These are phyloP conservation scores for Ampelomyces quisqualis DNA, from an alignment of 2,329 filamentous ascomycete genomes.

Conservation along the genomic window DNA sequence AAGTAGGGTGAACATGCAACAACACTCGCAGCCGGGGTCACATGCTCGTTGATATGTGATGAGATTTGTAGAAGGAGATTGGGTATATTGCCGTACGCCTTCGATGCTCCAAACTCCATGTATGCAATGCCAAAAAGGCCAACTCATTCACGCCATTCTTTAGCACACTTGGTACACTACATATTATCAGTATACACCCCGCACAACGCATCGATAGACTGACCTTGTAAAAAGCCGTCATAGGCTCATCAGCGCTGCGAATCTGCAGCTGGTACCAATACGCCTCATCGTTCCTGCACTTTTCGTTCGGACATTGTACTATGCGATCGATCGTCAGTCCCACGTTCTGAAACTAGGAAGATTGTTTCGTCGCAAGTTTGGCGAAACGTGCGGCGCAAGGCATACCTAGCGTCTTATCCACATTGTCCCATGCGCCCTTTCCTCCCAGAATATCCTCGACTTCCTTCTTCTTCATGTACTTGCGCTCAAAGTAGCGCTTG, in stretches of 20 bases:
- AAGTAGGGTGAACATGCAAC: no score
- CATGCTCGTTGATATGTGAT: no score
- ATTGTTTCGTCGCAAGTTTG: neutral
- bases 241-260: conserved; percentile 95
- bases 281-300: conserved; percentile 79
- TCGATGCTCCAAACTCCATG: conserved; percentile 11
- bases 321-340: conserved; percentile 6
- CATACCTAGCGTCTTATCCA: conserved; percentile 70
- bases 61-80: neutral
- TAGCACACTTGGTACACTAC: conserved; percentile 47
- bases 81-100: neutral
- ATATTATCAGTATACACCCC: conserved; percentile 5
- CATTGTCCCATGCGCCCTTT: conserved; percentile 85
- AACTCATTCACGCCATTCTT: conserved; percentile 49
- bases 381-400: no score
- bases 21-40: no score
- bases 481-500: conserved; percentile 77
- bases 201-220: neutral
- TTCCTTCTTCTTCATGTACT: conserved; percentile 77
- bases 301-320: conserved; percentile 80
- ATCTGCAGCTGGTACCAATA: conserved; percentile 98
- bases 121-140: neutral
- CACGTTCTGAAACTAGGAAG: neutral
- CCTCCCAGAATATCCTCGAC: conserved; percentile 89
- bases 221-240: conserved; percentile 94